Evolutionary conservation across 177 flowering plant species (phyloP), one percentile per base, ranked within the genome.

Genomic region (Vitis hybrid): DNA sequence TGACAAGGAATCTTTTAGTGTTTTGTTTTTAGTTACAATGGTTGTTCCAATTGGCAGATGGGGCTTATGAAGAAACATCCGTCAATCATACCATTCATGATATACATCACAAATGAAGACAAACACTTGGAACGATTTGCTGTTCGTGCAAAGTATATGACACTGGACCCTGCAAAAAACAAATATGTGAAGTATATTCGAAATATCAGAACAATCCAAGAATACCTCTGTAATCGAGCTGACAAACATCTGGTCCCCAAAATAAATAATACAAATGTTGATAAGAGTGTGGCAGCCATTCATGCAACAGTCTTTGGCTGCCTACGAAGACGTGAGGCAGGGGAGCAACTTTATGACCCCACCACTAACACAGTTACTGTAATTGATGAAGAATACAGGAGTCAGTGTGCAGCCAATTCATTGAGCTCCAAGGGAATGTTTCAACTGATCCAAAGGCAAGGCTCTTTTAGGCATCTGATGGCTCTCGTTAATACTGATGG

Each of bases 11-110:
- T 26, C 39, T 51, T 16, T 3, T 49, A 64, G 7, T 22, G n/a
- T 53, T 58, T 10, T 52, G 12, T 12, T 11, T 48, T n/a, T 58
- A 31, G 10, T 16, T 16, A 49, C 1, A 14, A 57, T 52, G 52
- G 22, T 21, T 56, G 52, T 71, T 65, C n/a, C 74, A 51, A 26
- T 53, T 15, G 73, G 69, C 81, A 95, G 99, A 90, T 93, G 98
- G 99, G 99, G 66, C 97, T 93, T 19, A 95, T 95, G 99, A 93
- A 88, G 82, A 95, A 93, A 71, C 99, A 95, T 75, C 98, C 97
- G 58, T 95, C 99, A 61, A 88, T 95, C 57, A 82, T 93, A 78
- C 99, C 99, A 10, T 95, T 95, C 78, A 91, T 93, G 98, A 80
- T 95, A 75, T 93, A 90, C 80, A 95, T 95, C 57, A 76, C 97